Evolutionary conservation across 441 rosid species (phyloP).

Genomic region (Arabidopsis lyrata): DNA sequence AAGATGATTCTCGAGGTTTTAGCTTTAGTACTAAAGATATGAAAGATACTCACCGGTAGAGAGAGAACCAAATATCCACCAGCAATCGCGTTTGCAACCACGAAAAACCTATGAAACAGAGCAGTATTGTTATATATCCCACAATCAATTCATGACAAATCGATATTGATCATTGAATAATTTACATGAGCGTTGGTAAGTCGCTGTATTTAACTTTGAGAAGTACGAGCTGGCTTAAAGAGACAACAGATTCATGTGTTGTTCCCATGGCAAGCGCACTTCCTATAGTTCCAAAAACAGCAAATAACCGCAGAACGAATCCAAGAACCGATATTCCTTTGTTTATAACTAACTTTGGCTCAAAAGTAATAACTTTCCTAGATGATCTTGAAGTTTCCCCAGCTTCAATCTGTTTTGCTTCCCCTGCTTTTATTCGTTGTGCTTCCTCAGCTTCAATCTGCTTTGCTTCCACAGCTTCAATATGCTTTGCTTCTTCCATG

Average conservation of each 20-base stretch:
- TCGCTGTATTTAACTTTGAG: slow-evolving; percentile 62
- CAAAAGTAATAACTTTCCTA: slow-evolving; percentile 30
- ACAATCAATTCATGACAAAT: neutral
- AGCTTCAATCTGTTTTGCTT: slow-evolving; percentile 44
- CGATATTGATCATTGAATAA: neutral
- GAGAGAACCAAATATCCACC: slow-evolving; percentile 75
- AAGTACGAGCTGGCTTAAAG: slow-evolving; percentile 55
- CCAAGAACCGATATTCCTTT: slow-evolving; percentile 53
- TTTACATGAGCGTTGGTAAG: slow-evolving; percentile 74
- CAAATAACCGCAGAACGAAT: slow-evolving; percentile 58
- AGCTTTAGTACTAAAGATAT: slow-evolving; percentile 52
- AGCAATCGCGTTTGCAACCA: slow-evolving; percentile 65
- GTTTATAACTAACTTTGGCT: slow-evolving; percentile 40
- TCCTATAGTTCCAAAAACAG: slow-evolving; percentile 58
- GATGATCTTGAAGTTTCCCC: slow-evolving; percentile 46
- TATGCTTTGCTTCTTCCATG: slow-evolving; percentile 44
- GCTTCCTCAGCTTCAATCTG: neutral
- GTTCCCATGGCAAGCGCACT: slow-evolving; percentile 83
- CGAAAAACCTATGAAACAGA: slow-evolving; percentile 64
- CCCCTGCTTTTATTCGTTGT: neutral
- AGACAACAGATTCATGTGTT: slow-evolving; percentile 58
- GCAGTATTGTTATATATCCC: slow-evolving; percentile 8
- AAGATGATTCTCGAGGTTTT: slow-evolving; percentile 58
- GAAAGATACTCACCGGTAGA: slow-evolving; percentile 63
- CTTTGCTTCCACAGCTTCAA: slow-evolving; percentile 8